A percentile compares a stretch with the other conserved stretches of the same genome.
phyloP scores from a whole-genome alignment of 768 basidiomycete species.

The Kockovaella imperatae region DNA sequence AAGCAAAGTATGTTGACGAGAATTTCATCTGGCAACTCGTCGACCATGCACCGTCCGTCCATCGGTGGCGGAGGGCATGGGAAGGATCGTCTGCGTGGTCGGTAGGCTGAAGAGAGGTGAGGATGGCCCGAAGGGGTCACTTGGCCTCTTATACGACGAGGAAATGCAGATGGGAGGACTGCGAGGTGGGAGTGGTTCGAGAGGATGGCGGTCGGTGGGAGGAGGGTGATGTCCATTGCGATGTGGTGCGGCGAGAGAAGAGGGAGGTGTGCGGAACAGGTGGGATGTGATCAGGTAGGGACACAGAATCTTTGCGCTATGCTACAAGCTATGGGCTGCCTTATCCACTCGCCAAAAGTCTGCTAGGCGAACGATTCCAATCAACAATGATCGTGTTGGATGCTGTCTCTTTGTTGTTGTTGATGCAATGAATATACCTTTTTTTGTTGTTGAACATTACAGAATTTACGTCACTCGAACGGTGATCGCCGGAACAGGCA shows the following conservation, averaged over 20 bases:
- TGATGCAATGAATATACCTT: not conserved
- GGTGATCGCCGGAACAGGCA: not conserved
- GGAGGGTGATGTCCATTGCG: constrained; percentile 24
- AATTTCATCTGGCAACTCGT: constrained; percentile 22
- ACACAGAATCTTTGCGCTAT: too few relatives aligned
- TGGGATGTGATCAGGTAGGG: too few relatives aligned
- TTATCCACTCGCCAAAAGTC: too few relatives aligned
- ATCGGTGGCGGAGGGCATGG: constrained; percentile 9
- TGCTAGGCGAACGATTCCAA: too few relatives aligned
- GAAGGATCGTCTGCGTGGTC: not conserved
- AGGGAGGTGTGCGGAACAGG: too few relatives aligned
- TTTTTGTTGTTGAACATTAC: too few relatives aligned
- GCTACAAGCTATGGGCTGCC: too few relatives aligned
- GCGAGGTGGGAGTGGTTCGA: constrained; percentile 26
- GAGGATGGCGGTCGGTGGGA: constrained; percentile 23
- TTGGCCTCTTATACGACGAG: too few relatives aligned
- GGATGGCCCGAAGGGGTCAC: not conserved
- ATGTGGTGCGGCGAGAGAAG: not conserved
- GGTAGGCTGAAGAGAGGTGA: not conserved
- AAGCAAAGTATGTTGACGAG: constrained; percentile 12
- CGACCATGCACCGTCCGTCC: constrained; percentile 17
- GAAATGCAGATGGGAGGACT: not conserved
- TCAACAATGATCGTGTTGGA: too few relatives aligned
- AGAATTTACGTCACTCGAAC: not conserved
- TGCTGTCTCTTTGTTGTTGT: too few relatives aligned